These are phyloP conservation scores for Penicillium freii DNA, from an alignment of 2,329 filamentous ascomycete genomes.

Conservation along the genomic window DNA sequence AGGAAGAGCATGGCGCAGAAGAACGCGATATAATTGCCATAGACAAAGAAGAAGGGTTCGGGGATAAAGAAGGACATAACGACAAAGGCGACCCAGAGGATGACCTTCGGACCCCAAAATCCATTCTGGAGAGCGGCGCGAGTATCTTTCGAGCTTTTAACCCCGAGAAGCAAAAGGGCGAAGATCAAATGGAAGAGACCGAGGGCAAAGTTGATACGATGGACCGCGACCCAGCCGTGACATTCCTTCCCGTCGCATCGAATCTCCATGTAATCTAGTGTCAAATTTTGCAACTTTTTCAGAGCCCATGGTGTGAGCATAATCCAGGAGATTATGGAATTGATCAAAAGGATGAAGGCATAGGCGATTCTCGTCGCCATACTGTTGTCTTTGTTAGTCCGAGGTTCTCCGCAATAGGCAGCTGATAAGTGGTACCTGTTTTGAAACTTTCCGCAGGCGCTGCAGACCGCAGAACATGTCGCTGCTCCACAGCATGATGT, in stretches of 20 bases:
- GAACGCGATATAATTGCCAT: conserved; percentile 91
- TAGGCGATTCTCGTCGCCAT: conserved; percentile 97
- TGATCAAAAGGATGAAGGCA: conserved; percentile 88
- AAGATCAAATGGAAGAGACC: conserved; percentile 90
- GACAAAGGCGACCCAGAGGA: conserved; percentile 82
- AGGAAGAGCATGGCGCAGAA: conserved; percentile 89
- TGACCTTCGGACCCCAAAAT: conserved; percentile 97
- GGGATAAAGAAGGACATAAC: conserved; percentile 94
- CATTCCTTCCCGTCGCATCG: conserved; percentile 87
- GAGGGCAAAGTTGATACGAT: conserved; percentile 96
- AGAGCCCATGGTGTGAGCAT: conserved; percentile 99
- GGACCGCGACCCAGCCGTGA: conserved; percentile 92
- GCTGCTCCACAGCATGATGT: conserved; percentile 95
- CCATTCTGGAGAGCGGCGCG: conserved; percentile 91
- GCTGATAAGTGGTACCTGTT: conserved; percentile 65
- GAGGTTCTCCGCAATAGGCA: neutral
- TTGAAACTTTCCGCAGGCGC: conserved; percentile 92
- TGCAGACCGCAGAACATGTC: conserved; percentile 93
- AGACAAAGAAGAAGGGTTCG: conserved; percentile 89
- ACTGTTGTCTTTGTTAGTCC: conserved; percentile 50
- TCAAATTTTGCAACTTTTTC: conserved; percentile 87
- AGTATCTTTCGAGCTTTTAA: conserved; percentile 80
- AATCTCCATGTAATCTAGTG: conserved; percentile 94
- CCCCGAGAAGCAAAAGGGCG: conserved; percentile 79
- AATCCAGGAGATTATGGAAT: conserved; percentile 96